A percentile compares a stretch with the other conserved stretches of the same genome.
These are phyloP conservation scores for Vitis rupestris DNA, from an alignment of 164 flowering plant genomes.

Conservation along the genomic window DNA sequence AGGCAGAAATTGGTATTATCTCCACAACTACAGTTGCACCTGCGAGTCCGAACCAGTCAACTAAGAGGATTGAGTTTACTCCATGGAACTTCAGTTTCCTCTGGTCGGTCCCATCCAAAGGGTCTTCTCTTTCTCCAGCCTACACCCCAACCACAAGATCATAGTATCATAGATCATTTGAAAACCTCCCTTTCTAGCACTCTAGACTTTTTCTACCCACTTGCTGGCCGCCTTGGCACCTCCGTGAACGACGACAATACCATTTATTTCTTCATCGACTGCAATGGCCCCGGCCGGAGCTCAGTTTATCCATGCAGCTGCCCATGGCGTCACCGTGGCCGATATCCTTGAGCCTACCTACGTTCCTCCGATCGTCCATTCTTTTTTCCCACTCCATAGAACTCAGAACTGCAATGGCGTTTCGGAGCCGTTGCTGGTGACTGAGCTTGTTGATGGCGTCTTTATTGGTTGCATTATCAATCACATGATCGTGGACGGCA, in stretches of 20 bases:
- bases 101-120: conserved; percentile 24
- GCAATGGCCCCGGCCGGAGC: conserved; percentile 38
- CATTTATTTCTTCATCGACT: conserved; percentile 24
- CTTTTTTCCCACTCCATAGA: conserved; percentile 30
- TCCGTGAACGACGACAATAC: conserved; percentile 14
- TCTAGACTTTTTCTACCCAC: conserved; percentile 27
- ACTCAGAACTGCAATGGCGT: conserved; percentile 26
- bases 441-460: conserved; percentile 44
- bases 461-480: conserved; percentile 40
- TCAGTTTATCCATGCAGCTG: conserved; percentile 41
- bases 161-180: conserved; percentile 10
- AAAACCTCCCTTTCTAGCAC: conserved; percentile 36
- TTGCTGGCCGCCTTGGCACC: conserved; percentile 41
- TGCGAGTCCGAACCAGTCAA: background rate
- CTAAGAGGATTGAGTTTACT: conserved; percentile 13
- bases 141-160: background rate
- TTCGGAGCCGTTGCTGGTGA: conserved; percentile 34
- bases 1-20: background rate
- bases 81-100: conserved; percentile 42
- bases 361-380: conserved; percentile 24
- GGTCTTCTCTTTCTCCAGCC: conserved; percentile 46
- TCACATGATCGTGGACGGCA: conserved; percentile 39
- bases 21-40: conserved; percentile 9
- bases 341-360: conserved; percentile 36
- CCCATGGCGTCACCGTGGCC: conserved; percentile 20